These are phyloP conservation scores for Nakazawaea ernobii DNA, from an alignment of 805 yeast genomes.

Conservation along the genomic window DNA sequence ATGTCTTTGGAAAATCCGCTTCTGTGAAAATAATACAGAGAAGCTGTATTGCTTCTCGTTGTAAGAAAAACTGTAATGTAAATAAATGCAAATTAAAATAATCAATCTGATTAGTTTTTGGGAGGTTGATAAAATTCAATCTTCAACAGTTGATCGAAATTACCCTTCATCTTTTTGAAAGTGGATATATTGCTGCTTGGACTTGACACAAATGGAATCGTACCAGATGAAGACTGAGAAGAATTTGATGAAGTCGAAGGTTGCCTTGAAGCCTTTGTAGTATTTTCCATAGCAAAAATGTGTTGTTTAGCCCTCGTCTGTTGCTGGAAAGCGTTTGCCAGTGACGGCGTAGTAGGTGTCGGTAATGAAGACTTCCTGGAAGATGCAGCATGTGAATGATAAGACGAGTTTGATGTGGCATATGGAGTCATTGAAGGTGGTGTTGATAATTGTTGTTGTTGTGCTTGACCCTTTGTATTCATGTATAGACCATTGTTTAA, in stretches of 20 bases:
- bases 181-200: neutral
- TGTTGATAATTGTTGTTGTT: constrained; percentile 9
- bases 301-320: constrained; percentile 15
- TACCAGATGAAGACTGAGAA: constrained; percentile 6
- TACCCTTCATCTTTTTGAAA: constrained; percentile 7
- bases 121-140: constrained; percentile 12
- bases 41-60: too few species aligned
- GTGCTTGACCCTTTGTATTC: neutral
- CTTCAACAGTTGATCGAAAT: constrained; percentile 9
- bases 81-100: neutral
- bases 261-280: constrained; percentile 10
- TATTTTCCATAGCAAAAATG: constrained; percentile 14
- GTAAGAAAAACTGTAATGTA: too few species aligned
- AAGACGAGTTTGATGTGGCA: constrained; percentile 9
- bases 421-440: constrained; percentile 9
- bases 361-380: constrained; percentile 16
- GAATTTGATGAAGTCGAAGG: constrained; percentile 9
- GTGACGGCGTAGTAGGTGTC: constrained; percentile 13
- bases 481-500: neutral
- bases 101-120: neutral
- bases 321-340: constrained; percentile 2
- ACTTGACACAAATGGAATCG: constrained; percentile 10
- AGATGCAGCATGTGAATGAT: constrained; percentile 15
- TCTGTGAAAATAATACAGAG: too few species aligned
- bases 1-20: neutral